Evolutionary conservation across 768 basidiomycete species (phyloP), one percentile per base, ranked within the genome.

Genomic region (Pisolithus orientalis): DNA sequence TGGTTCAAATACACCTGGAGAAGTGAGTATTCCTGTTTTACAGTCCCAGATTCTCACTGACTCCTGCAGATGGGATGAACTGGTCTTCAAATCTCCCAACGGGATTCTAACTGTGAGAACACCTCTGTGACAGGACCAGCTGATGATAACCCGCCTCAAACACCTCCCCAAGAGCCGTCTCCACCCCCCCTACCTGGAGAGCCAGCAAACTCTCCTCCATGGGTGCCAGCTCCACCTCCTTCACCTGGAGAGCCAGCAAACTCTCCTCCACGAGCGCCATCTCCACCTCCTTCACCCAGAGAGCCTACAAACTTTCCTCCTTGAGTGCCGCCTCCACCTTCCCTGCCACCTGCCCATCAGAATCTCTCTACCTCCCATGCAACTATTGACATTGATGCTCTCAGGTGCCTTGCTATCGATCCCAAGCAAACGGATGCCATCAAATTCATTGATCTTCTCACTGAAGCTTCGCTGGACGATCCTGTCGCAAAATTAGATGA

Each of bases 401-500:
- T 40, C n/a, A 17, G 10, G 29, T 4, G 14, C 17, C 29, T 29
- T 11, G 38, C 46, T 1, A 28, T 43, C 16, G 17, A 47, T 16
- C 45, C 25, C 1, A 40, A 50, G 17, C 3, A 25, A 6, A 39
- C 5, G 3, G 44, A 51, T 38, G 38, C 54, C 1, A 42, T 55
- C 4, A 42, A 50, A 39, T 54, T 50, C 13, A 55, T 58, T 50
- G 49, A 53, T 29, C 44, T 54, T 10, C 25, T 57, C 37, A 44
- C 50, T 3, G 50, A 28, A 11, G 63, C 57, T 2, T 50, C 55
- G 0, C 34, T 61, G 5, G 50, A 55, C 4, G 50, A 49, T 7
- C 48, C 47, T 5, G 57, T 52, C 9, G 53, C 50, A 6, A 37
- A 44, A 31, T 58, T 71, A 6, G 55, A 61, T 38, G 14, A 50